Conservation (phyloP, 1,139 yeast genomes). For the Blastobotrys raffinosifermentans region DNA sequence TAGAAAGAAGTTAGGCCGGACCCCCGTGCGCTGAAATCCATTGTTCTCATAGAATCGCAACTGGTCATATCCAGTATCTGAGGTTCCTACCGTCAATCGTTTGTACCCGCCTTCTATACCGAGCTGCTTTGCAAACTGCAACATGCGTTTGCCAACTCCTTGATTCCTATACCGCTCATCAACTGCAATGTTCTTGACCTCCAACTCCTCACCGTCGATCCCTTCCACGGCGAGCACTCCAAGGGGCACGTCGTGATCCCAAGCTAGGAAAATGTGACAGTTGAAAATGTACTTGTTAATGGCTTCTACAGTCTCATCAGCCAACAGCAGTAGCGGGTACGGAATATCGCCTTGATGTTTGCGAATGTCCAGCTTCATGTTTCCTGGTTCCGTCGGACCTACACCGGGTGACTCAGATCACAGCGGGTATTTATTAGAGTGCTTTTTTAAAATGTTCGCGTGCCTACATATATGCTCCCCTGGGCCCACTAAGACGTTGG, state of each 20-base stretch:
- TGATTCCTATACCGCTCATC: not conserved
- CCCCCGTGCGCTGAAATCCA: conserved; percentile 7
- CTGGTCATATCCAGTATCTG: conserved; percentile 8
- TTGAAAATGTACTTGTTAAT: conserved; percentile 7
- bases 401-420: too few relatives aligned
- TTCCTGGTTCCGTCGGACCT: too few relatives aligned
- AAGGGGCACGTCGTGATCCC: not conserved
- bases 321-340: conserved; percentile 4
- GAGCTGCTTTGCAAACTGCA: not conserved
- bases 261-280: conserved; percentile 2
- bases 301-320: conserved; percentile 8
- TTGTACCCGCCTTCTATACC: not conserved
- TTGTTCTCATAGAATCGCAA: conserved; percentile 6
- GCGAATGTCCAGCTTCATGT: too few relatives aligned
- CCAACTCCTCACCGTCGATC: conserved; percentile 3
- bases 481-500: too few relatives aligned
- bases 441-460: too few relatives aligned
- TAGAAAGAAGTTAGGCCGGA: conserved; percentile 4
- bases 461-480: too few relatives aligned
- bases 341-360: too few relatives aligned
- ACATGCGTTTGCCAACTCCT: conserved; percentile 3
- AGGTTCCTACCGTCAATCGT: conserved; percentile 5
- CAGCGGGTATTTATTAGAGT: too few relatives aligned
- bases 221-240: conserved; percentile 6
- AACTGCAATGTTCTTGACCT: conserved; percentile 9